A percentile compares a stretch with the other conserved stretches of the same genome.
Conservation (phyloP, 768 basidiomycete genomes). For the Tricholoma furcatifolium region DNA sequence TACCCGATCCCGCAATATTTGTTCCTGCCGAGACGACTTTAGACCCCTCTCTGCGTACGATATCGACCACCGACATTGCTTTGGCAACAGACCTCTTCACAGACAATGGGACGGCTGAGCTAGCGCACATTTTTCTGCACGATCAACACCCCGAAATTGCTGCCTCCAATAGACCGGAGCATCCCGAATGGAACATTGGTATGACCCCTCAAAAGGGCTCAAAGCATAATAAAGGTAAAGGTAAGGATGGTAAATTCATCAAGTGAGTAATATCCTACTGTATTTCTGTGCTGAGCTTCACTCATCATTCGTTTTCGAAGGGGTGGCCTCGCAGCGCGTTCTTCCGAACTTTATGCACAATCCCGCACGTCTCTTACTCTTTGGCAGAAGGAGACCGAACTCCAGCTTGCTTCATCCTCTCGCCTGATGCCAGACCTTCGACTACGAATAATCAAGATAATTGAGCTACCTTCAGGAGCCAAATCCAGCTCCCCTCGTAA, state of each 20-base stretch:
- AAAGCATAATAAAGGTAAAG: constrained; percentile 34
- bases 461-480: constrained; percentile 30
- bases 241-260: constrained; percentile 37
- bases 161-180: constrained; percentile 22
- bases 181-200: constrained; percentile 48
- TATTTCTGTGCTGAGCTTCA: neutral
- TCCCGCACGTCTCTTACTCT: constrained; percentile 44
- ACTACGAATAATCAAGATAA: constrained; percentile 41
- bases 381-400: constrained; percentile 51
- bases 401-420: constrained; percentile 26
- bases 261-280: constrained; percentile 39
- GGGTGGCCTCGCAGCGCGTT: constrained; percentile 55
- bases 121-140: constrained; percentile 52
- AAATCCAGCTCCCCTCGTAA: constrained; percentile 27
- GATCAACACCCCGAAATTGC: constrained; percentile 41
- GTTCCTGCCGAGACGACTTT: constrained; percentile 18
- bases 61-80: constrained; percentile 53
- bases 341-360: constrained; percentile 41
- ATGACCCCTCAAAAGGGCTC: constrained; percentile 55
- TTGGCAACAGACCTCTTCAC: constrained; percentile 51
- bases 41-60: constrained; percentile 42
- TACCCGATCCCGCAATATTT: constrained; percentile 27
- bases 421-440: constrained; percentile 39
- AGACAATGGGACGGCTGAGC: constrained; percentile 46
- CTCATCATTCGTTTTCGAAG: constrained; percentile 28